Conservation (phyloP, 2,329 filamentous ascomycete species). For the Harringtonia aguacate region DNA sequence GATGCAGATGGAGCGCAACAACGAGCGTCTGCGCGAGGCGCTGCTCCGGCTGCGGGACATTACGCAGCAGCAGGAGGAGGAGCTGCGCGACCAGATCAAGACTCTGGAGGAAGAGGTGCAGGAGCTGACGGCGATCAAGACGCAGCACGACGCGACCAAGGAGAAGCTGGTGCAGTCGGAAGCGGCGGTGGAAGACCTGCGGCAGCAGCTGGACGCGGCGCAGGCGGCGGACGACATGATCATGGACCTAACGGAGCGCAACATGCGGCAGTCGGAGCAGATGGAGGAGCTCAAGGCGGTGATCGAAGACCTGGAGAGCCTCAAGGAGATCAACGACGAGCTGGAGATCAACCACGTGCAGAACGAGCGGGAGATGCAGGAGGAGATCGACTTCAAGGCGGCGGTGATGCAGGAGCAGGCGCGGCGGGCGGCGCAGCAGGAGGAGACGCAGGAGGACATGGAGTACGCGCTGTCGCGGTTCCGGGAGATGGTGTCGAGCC, state of each 20-base stretch:
- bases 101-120: slow-evolving; percentile 62
- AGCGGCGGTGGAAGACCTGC: slow-evolving; percentile 69
- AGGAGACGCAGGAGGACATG: slow-evolving; percentile 72
- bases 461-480: slow-evolving; percentile 86
- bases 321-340: slow-evolving; percentile 91
- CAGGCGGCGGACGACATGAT: slow-evolving; percentile 89
- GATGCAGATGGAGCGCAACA: slow-evolving; percentile 84
- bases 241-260: slow-evolving; percentile 80
- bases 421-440: slow-evolving; percentile 62
- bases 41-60: slow-evolving; percentile 76
- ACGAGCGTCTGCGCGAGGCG: slow-evolving; percentile 78
- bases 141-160: slow-evolving; percentile 58
- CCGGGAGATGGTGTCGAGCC: slow-evolving; percentile 73
- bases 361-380: slow-evolving; percentile 86
- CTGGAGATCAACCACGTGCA: slow-evolving; percentile 89
- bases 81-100: slow-evolving; percentile 65
- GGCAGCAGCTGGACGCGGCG: slow-evolving; percentile 82
- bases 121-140: slow-evolving; percentile 55
- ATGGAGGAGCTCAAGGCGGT: slow-evolving; percentile 72
- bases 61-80: slow-evolving; percentile 73
- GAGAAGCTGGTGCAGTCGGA: slow-evolving; percentile 66
- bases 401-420: slow-evolving; percentile 72
- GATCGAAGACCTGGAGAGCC: slow-evolving; percentile 76
- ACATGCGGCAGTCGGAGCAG: slow-evolving; percentile 71
- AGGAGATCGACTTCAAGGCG: slow-evolving; percentile 85